Conservation (phyloP, 148 eudicot species). For the Cornus suecica region DNA sequence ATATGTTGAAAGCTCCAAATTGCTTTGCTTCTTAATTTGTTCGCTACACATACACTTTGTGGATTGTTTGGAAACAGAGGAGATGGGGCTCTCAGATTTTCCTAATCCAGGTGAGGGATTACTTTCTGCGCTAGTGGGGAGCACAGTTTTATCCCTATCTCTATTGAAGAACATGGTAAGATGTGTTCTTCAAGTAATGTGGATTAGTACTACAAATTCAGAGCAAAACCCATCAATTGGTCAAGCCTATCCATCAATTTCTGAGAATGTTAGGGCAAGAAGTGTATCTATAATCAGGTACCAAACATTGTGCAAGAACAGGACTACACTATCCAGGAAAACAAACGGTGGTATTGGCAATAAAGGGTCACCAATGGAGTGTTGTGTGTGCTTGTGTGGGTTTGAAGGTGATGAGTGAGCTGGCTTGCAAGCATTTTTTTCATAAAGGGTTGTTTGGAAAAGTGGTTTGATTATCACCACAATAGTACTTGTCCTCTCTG, state of each 20-base stretch:
- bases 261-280: neutral
- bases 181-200: slow-evolving; percentile 34
- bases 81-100: slow-evolving; percentile 58
- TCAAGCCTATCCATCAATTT: neutral
- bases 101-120: slow-evolving; percentile 57
- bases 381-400: slow-evolving; percentile 59
- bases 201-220: slow-evolving; percentile 14
- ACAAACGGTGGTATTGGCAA: neutral
- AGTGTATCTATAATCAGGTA: slow-evolving; percentile 36
- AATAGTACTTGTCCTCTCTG: slow-evolving; percentile 81
- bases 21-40: neutral
- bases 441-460: slow-evolving; percentile 62
- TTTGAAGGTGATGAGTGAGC: slow-evolving; percentile 64
- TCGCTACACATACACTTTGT: too few relatives aligned
- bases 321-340: neutral
- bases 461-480: slow-evolving; percentile 68
- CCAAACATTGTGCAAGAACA: slow-evolving; percentile 9
- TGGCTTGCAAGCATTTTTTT: slow-evolving; percentile 81
- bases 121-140: slow-evolving; percentile 55
- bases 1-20: neutral
- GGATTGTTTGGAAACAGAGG: neutral
- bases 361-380: slow-evolving; percentile 18
- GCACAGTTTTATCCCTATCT: slow-evolving; percentile 50
- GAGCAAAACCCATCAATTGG: slow-evolving; percentile 25
- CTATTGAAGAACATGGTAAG: slow-evolving; percentile 47